Conservation (phyloP, 306 rosid species). For the Quercus dentata region DNA sequence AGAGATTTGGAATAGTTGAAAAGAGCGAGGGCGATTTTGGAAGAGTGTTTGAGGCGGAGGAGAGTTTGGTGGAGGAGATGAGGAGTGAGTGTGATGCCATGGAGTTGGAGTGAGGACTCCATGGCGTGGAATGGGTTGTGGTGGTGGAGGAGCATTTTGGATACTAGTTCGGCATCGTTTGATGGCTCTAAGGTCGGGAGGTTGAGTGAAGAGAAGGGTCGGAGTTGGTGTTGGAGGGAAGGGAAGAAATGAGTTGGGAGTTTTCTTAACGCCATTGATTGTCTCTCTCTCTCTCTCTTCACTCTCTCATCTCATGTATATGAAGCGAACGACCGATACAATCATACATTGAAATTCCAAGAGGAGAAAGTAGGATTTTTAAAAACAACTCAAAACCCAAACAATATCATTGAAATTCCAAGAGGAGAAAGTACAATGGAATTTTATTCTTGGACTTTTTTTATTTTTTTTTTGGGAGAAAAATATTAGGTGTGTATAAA, state of each 20-base stretch:
- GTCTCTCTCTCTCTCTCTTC: neutral
- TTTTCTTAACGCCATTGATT: neutral
- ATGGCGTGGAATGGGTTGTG: slow-evolving; percentile 84
- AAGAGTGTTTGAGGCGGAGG: slow-evolving; percentile 56
- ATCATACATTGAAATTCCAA: too few species aligned
- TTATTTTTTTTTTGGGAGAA: too few species aligned
- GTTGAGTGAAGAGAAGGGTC: slow-evolving; percentile 9
- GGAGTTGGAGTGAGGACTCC: slow-evolving; percentile 76
- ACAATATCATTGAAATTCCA: too few species aligned
- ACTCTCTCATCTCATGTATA: too few species aligned
- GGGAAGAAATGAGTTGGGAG: neutral
- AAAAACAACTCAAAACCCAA: too few species aligned
- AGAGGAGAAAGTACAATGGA: too few species aligned
- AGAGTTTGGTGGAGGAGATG: slow-evolving; percentile 62
- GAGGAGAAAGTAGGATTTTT: too few species aligned
- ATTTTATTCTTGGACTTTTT: too few species aligned
- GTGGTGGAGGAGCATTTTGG: slow-evolving; percentile 63
- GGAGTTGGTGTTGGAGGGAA: neutral
- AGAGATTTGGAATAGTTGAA: slow-evolving; percentile 65
- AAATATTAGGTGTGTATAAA: too few species aligned
- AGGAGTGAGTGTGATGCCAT: slow-evolving; percentile 62
- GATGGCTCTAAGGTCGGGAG: slow-evolving; percentile 35
- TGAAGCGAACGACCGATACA: too few species aligned
- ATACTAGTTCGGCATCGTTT: slow-evolving; percentile 51
- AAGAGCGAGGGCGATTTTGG: slow-evolving; percentile 79